A percentile compares a stretch with the other conserved stretches of the same genome.
Evolutionary conservation across 495 filamentous ascomycete species (phyloP).

Genomic region (Penicillium nucicola): DNA sequence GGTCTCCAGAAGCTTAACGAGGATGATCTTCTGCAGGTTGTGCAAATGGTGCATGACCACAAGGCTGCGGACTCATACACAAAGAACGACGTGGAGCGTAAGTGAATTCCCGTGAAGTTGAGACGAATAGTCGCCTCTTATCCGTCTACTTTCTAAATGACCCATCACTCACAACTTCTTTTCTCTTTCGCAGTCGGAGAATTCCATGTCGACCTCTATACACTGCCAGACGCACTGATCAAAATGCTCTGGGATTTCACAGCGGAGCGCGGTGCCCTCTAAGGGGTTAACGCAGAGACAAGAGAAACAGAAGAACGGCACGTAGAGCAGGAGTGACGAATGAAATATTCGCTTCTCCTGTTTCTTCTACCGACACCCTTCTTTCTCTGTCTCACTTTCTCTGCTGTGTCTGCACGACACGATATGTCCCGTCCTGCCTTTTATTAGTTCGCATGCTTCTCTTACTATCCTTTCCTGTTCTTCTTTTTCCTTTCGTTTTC

Average conservation of each 20-base stretch:
- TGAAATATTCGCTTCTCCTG: background rate
- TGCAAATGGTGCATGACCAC: constrained; percentile 97
- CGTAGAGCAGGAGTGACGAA: background rate
- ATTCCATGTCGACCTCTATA: constrained; percentile 98
- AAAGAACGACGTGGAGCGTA: constrained; percentile 94
- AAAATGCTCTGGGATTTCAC: constrained; percentile 96
- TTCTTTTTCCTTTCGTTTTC: constrained; percentile 4
- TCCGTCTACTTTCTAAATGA: background rate
- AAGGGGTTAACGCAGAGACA: background rate
- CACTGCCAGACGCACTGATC: constrained; percentile 71
- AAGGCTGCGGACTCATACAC: constrained; percentile 90
- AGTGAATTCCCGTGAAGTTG: constrained; percentile 26
- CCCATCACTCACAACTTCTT: constrained; percentile 2
- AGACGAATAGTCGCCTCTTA: too few species aligned
- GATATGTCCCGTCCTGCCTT: background rate
- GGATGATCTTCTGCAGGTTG: constrained; percentile 88
- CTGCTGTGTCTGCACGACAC: background rate
- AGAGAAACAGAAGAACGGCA: background rate
- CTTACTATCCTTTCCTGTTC: constrained; percentile 3
- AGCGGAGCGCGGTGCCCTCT: constrained; percentile 42
- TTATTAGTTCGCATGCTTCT: background rate
- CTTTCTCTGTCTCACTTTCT: too few species aligned
- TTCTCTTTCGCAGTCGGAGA: constrained; percentile 72
- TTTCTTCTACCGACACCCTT: background rate
- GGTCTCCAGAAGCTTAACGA: constrained; percentile 77